Conservation (phyloP, 2,329 filamentous ascomycete species). For the Stachybotrys chlorohalonatus region DNA sequence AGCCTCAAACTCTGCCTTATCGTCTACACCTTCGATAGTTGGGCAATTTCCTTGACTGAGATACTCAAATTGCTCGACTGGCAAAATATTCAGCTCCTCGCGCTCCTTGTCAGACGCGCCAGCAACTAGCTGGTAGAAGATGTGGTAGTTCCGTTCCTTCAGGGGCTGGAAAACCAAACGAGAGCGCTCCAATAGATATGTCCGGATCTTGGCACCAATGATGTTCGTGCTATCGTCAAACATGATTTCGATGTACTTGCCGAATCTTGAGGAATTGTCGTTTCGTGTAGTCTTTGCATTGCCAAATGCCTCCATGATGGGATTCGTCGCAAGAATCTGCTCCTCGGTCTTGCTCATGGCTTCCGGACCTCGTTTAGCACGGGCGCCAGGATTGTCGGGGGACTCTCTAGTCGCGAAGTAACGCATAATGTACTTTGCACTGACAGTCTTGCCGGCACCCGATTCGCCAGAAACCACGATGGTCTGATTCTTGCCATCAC, state of each 20-base stretch:
- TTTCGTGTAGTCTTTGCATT: slow-evolving; percentile 99
- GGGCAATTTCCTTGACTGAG: slow-evolving; percentile 91
- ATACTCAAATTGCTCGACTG: slow-evolving; percentile 89
- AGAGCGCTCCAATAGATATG: slow-evolving; percentile 89
- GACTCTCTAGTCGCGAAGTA: slow-evolving; percentile 98
- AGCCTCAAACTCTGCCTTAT: slow-evolving; percentile 86
- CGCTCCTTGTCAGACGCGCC: slow-evolving; percentile 80
- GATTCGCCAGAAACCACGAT: slow-evolving; percentile 99
- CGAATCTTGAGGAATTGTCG: slow-evolving; percentile 97
- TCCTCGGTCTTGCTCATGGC: slow-evolving; percentile 97
- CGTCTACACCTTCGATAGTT: slow-evolving; percentile 87
- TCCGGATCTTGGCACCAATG: slow-evolving; percentile 94
- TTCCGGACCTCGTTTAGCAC: slow-evolving; percentile 65
- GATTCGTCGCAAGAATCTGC: slow-evolving; percentile 95
- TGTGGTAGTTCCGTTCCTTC: slow-evolving; percentile 97
- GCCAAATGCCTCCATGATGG: slow-evolving; percentile 99
- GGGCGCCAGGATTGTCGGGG: slow-evolving; percentile 73
- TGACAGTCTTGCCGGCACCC: slow-evolving; percentile 97
- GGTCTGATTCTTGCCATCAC: slow-evolving; percentile 92
- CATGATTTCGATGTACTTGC: slow-evolving; percentile 99
- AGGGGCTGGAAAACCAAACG: slow-evolving; percentile 94
- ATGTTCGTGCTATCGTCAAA: slow-evolving; percentile 94
- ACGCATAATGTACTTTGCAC: slow-evolving; percentile 99
- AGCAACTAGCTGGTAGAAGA: slow-evolving; percentile 95
- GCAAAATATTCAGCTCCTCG: slow-evolving; percentile 67